Evolutionary conservation across 345 rosid genomes (phyloP).

Genomic region (Citrus reticulata): DNA sequence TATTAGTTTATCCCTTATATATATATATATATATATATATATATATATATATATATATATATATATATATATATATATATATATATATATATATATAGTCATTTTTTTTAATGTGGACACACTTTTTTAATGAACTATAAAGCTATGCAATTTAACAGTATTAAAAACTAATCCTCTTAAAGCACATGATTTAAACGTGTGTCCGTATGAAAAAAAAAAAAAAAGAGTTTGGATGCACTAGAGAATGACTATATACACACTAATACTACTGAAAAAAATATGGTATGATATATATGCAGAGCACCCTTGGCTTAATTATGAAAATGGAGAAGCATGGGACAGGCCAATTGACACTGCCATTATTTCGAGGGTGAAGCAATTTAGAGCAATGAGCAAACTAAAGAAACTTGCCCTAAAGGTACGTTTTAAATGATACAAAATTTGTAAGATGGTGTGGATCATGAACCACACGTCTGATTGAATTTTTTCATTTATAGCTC

Average conservation of each 20-base stretch:
- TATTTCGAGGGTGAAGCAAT: constrained; percentile 88
- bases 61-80: too few relatives aligned
- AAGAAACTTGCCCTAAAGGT: constrained; percentile 94
- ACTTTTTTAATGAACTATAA: too few relatives aligned
- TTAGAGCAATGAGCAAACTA: constrained; percentile 87
- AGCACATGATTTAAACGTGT: accelerated
- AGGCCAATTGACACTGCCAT: constrained; percentile 84
- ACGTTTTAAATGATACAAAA: neutral
- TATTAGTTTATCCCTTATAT: too few relatives aligned
- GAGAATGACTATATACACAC: neutral
- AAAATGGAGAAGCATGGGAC: constrained; percentile 78
- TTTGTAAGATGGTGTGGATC: neutral
- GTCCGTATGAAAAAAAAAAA: neutral
- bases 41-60: too few relatives aligned
- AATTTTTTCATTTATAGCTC: neutral
- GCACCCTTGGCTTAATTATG: constrained; percentile 62
- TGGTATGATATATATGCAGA: constrained; percentile 24
- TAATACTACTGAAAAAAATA: neutral
- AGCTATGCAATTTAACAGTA: too few relatives aligned
- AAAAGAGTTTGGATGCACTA: too few relatives aligned
- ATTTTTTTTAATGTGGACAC: too few relatives aligned
- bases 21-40: too few relatives aligned
- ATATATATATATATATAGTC: too few relatives aligned
- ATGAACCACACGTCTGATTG: neutral
- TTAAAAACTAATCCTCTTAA: too few relatives aligned